Evolutionary conservation across 768 basidiomycete genomes (phyloP).

Genomic region (Podaxis carcinomalis): DNA sequence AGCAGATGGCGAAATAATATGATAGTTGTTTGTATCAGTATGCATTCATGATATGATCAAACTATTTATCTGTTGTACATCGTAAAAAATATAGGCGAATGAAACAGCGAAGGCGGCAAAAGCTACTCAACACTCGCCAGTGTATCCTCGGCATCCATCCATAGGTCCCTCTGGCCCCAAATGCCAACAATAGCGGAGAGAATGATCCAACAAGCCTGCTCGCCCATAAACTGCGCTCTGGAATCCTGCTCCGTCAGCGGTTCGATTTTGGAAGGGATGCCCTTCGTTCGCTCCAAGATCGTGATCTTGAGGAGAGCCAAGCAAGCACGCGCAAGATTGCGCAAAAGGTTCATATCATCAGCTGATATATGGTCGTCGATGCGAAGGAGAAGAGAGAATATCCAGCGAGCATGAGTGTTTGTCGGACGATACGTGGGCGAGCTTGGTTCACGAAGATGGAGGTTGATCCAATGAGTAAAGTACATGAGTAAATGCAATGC

Average conservation of each 20-base stretch:
- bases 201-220: constrained; percentile 71
- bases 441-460: constrained; percentile 45
- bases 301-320: constrained; percentile 38
- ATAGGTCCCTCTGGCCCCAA: constrained; percentile 81
- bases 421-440: constrained; percentile 36
- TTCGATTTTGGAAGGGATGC: constrained; percentile 15
- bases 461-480: constrained; percentile 76
- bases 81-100: background rate
- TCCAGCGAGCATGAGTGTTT: constrained; percentile 68
- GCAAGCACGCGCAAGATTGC: constrained; percentile 71
- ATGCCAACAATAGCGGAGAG: constrained; percentile 57
- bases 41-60: background rate
- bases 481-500: constrained; percentile 80
- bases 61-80: background rate
- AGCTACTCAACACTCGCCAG: constrained; percentile 20
- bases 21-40: background rate
- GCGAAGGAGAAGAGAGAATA: constrained; percentile 68
- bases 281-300: constrained; percentile 24
- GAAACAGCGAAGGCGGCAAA: background rate
- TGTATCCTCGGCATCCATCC: constrained; percentile 67
- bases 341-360: constrained; percentile 74
- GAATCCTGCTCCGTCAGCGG: background rate
- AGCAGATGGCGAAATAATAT: background rate
- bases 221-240: constrained; percentile 21
- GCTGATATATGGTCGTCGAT: constrained; percentile 67